These are phyloP conservation scores for Kluyveromyces wickerhamii DNA, from an alignment of 805 yeast species.

Conservation along the genomic window DNA sequence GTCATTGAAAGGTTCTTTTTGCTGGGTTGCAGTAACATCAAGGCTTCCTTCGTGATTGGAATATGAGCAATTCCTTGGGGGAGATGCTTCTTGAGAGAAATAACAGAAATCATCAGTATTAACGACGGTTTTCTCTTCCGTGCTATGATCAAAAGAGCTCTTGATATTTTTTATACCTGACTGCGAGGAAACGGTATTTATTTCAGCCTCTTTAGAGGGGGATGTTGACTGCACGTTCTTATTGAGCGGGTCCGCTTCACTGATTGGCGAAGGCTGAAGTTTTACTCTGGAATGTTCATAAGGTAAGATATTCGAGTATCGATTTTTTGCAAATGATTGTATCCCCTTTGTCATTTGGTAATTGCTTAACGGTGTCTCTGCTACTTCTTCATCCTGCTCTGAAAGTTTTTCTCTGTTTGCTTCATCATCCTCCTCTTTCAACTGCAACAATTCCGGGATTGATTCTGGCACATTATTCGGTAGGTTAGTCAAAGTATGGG, in stretches of 20 bases:
- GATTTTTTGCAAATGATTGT: slow-evolving; percentile 67
- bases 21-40: slow-evolving; percentile 2
- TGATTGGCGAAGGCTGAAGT: slow-evolving; percentile 28
- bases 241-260: slow-evolving; percentile 10
- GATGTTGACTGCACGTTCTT: slow-evolving; percentile 5
- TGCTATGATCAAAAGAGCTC: slow-evolving; percentile 27
- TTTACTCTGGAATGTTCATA: slow-evolving; percentile 78
- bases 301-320: slow-evolving; percentile 82
- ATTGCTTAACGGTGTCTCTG: slow-evolving; percentile 24
- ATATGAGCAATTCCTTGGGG: slow-evolving; percentile 2
- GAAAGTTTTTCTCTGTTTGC: slow-evolving; percentile 2
- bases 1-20: slow-evolving; percentile 32
- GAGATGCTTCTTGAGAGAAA: slow-evolving; percentile 4
- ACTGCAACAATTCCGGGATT: neutral
- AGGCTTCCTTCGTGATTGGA: slow-evolving; percentile 7
- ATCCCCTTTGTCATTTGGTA: slow-evolving; percentile 57
- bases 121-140: neutral
- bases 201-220: neutral
- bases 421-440: neutral
- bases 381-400: slow-evolving; percentile 6
- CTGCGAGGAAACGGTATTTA: neutral
- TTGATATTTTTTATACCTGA: neutral
- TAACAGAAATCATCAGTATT: neutral
- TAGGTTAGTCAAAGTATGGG: neutral
- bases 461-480: neutral